Base-by-base conservation (phyloP, 2,329 filamentous ascomycete genomes). In the Diplocarpon mali region DNA sequence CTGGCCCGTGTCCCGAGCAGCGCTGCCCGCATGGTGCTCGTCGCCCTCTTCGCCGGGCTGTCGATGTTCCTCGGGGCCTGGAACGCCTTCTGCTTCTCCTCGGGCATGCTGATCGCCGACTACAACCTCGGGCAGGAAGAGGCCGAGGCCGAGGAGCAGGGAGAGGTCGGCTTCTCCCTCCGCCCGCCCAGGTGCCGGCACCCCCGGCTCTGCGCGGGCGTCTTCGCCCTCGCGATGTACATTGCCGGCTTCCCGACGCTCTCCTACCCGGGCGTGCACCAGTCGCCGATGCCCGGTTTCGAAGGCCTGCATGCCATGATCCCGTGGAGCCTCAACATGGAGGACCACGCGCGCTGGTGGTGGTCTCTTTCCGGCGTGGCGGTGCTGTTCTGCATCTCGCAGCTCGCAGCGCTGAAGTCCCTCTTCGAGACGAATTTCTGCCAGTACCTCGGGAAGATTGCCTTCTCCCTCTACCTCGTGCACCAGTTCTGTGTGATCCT, bases 361-460 rank as follows among this genome's bases (percentile, higher is more conserved):
- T 57, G 55, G 55, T 52, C 53, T 0, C 32, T 56, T 3, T 56
- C 53, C 6, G 53, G 53, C n/a, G 42, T 54, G 3, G 35, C 42
- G 1, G 7, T 57, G 5, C 42, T 57, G 1, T 38, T 54, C 24
- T 53, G 50, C 11, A 52, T 52, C 20, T 57, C 64, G 11, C 64
- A 66, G 36, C 53, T 68, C 15, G 54, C 53, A 13, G 43, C 50
- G 44, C 51, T 67, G 40, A 67, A 66, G 45, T 51, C 53, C 9
- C 65, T 69, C 35, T 71, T 75, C 51, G 69, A 71, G 48, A 64
- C 62, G 2, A 58, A 63, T 1, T 53, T 73, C n/a, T 69, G 69
- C 16, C 72, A 73, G 53, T 78, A 77, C 53, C 67, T 73, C 12
- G 74, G 70, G 3, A 67, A 69, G 32, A 70, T 77, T 49, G 74